These are phyloP conservation scores for Acacia melanoxylon DNA, from an alignment of 306 rosid genomes.

Conservation along the genomic window DNA sequence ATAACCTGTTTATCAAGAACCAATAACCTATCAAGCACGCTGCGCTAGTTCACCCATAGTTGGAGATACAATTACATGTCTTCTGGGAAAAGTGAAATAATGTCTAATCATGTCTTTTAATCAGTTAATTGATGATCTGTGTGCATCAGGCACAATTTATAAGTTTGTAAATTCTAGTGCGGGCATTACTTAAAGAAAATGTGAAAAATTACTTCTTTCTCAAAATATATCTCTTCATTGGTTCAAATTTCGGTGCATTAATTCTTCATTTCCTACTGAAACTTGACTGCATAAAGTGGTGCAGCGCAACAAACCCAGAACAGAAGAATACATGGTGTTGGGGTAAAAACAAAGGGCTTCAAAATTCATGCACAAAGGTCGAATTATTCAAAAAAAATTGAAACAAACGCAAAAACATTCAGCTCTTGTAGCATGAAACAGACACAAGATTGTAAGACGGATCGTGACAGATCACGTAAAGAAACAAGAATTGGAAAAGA, in stretches of 20 bases:
- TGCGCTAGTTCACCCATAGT: not conserved
- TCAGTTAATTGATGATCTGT: not conserved
- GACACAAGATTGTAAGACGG: not conserved
- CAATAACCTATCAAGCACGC: not conserved
- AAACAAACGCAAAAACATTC: not conserved
- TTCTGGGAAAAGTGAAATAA: not conserved
- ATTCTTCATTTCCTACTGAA: not conserved
- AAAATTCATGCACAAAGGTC: not conserved
- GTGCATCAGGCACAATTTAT: not conserved
- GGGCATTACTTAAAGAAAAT: not conserved
- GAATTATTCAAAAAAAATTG: not conserved
- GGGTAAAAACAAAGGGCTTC: slow-evolving; percentile 14
- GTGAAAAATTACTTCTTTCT: not conserved
- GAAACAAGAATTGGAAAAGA: not conserved
- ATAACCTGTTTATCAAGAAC: not conserved
- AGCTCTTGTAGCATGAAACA: not conserved
- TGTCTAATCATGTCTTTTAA: not conserved
- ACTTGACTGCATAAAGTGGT: not conserved
- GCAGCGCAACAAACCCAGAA: not conserved
- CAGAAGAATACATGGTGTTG: not conserved
- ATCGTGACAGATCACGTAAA: slow-evolving; percentile 22
- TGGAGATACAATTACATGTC: not conserved
- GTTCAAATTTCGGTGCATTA: not conserved
- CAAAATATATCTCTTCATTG: not conserved
- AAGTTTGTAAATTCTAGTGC: not conserved